Percentiles rank a stretch among this genome's conserved stretches.
These are phyloP conservation scores for Cordyceps cateniannulata DNA, from an alignment of 2,329 filamentous ascomycete species.

Conservation along the genomic window DNA sequence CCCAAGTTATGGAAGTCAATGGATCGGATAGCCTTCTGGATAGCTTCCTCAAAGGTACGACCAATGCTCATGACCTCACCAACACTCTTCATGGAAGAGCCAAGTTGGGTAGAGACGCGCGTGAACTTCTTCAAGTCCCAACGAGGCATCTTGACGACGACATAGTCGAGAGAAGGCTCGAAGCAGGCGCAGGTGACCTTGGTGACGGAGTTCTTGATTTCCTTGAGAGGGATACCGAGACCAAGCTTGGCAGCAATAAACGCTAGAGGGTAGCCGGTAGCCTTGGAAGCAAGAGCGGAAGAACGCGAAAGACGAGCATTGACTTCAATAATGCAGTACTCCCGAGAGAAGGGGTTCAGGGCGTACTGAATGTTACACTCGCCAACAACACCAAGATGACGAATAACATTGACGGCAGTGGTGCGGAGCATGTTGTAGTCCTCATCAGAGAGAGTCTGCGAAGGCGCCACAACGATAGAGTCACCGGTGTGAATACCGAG, in stretches of 20 bases:
- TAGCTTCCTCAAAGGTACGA: conserved; percentile 93
- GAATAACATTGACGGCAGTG: conserved; percentile 93
- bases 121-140: conserved; percentile 99
- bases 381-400: conserved; percentile 92
- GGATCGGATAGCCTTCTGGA: conserved; percentile 93
- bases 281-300: conserved; percentile 92
- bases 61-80: conserved; percentile 99
- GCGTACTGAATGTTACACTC: conserved; percentile 99
- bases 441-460: conserved; percentile 92
- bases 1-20: conserved; percentile 95
- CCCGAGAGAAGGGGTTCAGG: conserved; percentile 85
- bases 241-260: conserved; percentile 97
- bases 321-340: conserved; percentile 99
- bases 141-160: conserved; percentile 96
- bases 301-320: conserved; percentile 94
- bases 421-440: conserved; percentile 99
- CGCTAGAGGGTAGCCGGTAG: conserved; percentile 90
- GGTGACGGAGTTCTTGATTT: conserved; percentile 93
- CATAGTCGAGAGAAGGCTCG: conserved; percentile 95
- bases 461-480: conserved; percentile 95
- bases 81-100: conserved; percentile 99
- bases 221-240: conserved; percentile 88
- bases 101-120: conserved; percentile 88
- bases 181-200: conserved; percentile 96
- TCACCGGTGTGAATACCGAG: conserved; percentile 97